Percentiles rank a stretch among this genome's conserved stretches.
Conservation (phyloP, 345 rosid species). For the Populus nigra region DNA sequence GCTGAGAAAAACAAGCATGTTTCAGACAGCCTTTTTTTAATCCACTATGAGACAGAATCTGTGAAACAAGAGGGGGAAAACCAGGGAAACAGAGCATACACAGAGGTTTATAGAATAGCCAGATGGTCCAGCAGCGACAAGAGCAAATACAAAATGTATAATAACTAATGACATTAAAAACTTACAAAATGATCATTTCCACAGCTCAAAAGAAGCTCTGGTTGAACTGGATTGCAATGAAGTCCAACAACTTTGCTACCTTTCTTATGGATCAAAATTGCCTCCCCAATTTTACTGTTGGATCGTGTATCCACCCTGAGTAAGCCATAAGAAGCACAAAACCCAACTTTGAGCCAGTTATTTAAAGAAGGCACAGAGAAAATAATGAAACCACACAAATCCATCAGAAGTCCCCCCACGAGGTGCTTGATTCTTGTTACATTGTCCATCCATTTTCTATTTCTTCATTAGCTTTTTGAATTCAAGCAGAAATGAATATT, state of each 20-base stretch:
- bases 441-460: background rate
- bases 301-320: slow-evolving; percentile 79
- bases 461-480: no score
- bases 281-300: slow-evolving; percentile 47
- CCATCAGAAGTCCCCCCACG: background rate
- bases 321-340: background rate
- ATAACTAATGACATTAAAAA: background rate
- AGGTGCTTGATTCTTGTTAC: background rate
- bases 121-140: background rate
- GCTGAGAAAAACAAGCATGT: background rate
- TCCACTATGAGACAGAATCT: background rate
- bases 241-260: slow-evolving; percentile 92
- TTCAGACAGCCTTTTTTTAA: background rate
- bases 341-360: background rate
- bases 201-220: slow-evolving; percentile 82
- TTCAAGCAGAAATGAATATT: background rate
- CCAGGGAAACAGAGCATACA: background rate
- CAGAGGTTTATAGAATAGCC: background rate
- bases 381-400: background rate
- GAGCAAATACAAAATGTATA: background rate
- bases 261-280: slow-evolving; percentile 84
- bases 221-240: slow-evolving; percentile 92
- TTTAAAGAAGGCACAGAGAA: background rate
- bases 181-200: slow-evolving; percentile 98
- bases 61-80: background rate